Conservation (phyloP, 371 early-diverging fungal genomes). For the Mucor indicus region DNA sequence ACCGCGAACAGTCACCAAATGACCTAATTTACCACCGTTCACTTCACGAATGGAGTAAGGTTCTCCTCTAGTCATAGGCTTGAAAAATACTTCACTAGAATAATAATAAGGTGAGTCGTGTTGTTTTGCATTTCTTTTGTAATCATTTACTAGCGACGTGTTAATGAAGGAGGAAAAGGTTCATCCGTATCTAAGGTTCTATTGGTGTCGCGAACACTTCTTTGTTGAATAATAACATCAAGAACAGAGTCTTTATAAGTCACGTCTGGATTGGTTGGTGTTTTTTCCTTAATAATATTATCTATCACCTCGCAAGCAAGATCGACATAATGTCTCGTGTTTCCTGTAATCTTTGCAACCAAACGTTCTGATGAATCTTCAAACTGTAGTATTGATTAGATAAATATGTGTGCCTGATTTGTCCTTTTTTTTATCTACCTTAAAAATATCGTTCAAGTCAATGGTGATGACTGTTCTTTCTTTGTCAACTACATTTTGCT, state of each 20-base stretch:
- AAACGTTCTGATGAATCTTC: slow-evolving; percentile 35
- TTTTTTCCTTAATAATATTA: slow-evolving; percentile 27
- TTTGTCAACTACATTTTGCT: slow-evolving; percentile 65
- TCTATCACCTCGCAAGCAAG: slow-evolving; percentile 74
- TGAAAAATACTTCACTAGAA: slow-evolving; percentile 77
- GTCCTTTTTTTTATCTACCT: slow-evolving; percentile 10
- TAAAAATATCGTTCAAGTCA: slow-evolving; percentile 63
- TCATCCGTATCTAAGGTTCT: slow-evolving; percentile 40
- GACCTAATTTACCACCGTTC: slow-evolving; percentile 83
- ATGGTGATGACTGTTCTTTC: slow-evolving; percentile 51
- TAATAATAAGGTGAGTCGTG: background rate
- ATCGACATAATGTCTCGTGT: slow-evolving; percentile 83
- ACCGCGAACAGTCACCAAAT: slow-evolving; percentile 88
- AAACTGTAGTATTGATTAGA: slow-evolving; percentile 9
- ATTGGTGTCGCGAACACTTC: slow-evolving; percentile 70
- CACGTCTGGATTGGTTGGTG: slow-evolving; percentile 68
- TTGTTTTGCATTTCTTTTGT: background rate
- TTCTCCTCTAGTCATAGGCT: slow-evolving; percentile 62
- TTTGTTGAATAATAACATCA: slow-evolving; percentile 87
- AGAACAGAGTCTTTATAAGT: slow-evolving; percentile 76
- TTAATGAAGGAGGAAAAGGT: slow-evolving; percentile 78
- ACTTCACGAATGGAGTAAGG: slow-evolving; percentile 87
- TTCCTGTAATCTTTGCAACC: slow-evolving; percentile 68
- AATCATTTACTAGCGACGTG: slow-evolving; percentile 77
- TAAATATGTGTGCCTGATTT: background rate